A percentile compares a stretch with the other conserved stretches of the same genome.
Evolutionary conservation across 352 stramenopile genomes (phyloP).

Genomic region (Globisporangium canariense): DNA sequence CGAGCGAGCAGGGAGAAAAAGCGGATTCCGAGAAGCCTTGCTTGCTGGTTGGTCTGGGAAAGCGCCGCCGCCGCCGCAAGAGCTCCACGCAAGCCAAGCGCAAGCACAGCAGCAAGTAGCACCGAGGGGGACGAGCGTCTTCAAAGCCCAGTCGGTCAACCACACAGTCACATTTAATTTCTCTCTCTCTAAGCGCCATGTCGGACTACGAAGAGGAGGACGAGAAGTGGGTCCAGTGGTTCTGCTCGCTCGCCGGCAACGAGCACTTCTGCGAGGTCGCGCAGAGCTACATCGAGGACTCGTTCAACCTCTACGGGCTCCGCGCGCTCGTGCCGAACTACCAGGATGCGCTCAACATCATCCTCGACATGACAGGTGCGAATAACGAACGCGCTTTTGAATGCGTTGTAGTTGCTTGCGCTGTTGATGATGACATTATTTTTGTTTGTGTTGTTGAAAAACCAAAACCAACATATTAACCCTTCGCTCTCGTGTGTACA

Average conservation of each 20-base stretch:
- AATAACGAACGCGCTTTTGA: neutral
- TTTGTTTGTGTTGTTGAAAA: constrained; percentile 1
- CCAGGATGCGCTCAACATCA: constrained; percentile 91
- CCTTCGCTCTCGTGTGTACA: neutral
- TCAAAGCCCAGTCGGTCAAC: neutral
- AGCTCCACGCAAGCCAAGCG: neutral
- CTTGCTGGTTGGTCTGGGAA: constrained; percentile 11
- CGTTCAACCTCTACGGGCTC: constrained; percentile 92
- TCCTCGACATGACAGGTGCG: constrained; percentile 85
- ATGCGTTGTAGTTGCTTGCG: neutral
- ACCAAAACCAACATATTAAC: neutral
- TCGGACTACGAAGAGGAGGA: constrained; percentile 90
- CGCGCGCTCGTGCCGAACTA: constrained; percentile 88
- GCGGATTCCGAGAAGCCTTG: constrained; percentile 7
- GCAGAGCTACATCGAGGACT: constrained; percentile 92
- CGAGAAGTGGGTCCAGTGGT: constrained; percentile 93
- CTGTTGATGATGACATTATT: neutral
- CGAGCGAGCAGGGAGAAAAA: constrained; percentile 11
- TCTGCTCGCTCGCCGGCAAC: constrained; percentile 90
- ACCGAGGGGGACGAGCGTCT: neutral
- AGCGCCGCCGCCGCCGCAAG: neutral
- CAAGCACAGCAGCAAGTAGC: neutral
- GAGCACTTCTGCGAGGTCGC: constrained; percentile 92
- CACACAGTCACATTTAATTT: neutral
- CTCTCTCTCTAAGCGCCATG: constrained; percentile 32